Base-by-base conservation (phyloP, 768 basidiomycete genomes). In the Mycena amicta region DNA sequence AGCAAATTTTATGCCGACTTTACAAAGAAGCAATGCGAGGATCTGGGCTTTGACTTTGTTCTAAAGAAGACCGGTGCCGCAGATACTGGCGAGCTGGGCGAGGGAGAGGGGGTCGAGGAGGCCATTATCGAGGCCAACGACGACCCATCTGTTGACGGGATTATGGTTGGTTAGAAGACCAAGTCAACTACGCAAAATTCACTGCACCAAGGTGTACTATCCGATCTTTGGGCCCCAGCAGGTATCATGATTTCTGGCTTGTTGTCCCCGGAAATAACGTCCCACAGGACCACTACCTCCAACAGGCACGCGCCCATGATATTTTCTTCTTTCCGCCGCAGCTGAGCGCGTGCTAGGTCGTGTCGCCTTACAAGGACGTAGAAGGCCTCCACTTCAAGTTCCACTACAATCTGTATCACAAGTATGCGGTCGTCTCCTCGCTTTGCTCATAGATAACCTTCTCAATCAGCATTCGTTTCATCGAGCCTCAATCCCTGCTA, bases 321-420 rank as follows among this genome's bases (percentile, higher is more conserved):
- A 26, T 52, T 37, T 50, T 41, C 41, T 43, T 5, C 28, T 22
- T 30, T 40, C 30, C 18, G 20, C 22, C 20, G 28, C 27, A 39
- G 3, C 58, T 59, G 26, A 61, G 49, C 33, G 33, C 27, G 25
- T n/a, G 52, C 25, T 53, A 92, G 90, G 86, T 98, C 55, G 95
- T 99, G 5, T 95, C 93, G 0, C 95, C 97, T 2, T 82, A 90
- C 62, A 99, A 99, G 75, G 97, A 99, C 66, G 97, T 99, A 59
- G 97, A 99, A 74, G 96, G 97, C 2, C 80, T 99, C 52, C 87
- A 99, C 74, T 93, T 92, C 79, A 95, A 95, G 70, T 98, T 97
- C 71, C 90, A 94, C 68, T 92, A 89, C 69, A 96, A 95, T 72
- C 77, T 96, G 53, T 95, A 95, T 72, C 93, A 96, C 80, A 97